Evolutionary conservation across 2,329 filamentous ascomycete genomes (phyloP).

Genomic region (Colletotrichum tropicicola): DNA sequence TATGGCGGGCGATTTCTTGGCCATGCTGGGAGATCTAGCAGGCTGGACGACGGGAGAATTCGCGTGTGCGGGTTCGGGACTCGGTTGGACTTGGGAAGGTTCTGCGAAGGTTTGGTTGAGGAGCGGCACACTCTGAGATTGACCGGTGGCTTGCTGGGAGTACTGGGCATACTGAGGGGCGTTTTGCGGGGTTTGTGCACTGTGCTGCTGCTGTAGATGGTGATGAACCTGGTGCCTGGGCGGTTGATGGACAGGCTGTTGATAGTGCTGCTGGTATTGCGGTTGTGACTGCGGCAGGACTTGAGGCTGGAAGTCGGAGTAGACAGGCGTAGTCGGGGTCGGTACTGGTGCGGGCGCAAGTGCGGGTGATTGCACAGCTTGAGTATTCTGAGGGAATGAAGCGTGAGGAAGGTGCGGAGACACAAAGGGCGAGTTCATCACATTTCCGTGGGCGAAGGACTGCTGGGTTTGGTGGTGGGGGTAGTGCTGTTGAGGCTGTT

Average conservation of each 20-base stretch:
- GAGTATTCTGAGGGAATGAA: slow-evolving; percentile 12
- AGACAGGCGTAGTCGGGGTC: background rate
- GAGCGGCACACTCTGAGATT: slow-evolving; percentile 15
- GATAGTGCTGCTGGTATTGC: slow-evolving; percentile 24
- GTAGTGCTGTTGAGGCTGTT: slow-evolving; percentile 18
- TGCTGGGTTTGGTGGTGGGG: slow-evolving; percentile 18
- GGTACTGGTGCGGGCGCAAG: slow-evolving; percentile 14
- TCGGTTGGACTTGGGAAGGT: slow-evolving; percentile 36
- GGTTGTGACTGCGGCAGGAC: slow-evolving; percentile 23
- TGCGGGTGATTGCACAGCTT: slow-evolving; percentile 15
- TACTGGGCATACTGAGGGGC: slow-evolving; percentile 25
- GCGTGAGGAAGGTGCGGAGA: slow-evolving; percentile 21
- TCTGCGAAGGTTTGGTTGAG: slow-evolving; percentile 19
- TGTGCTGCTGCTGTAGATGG: background rate
- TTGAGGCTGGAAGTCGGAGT: slow-evolving; percentile 8
- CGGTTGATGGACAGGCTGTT: background rate
- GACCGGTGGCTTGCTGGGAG: slow-evolving; percentile 27
- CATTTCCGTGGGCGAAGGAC: slow-evolving; percentile 9
- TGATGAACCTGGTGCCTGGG: background rate
- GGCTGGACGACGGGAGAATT: slow-evolving; percentile 50
- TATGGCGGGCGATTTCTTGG: slow-evolving; percentile 46
- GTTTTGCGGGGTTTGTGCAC: slow-evolving; percentile 8
- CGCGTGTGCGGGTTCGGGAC: slow-evolving; percentile 48
- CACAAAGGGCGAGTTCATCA: slow-evolving; percentile 21
- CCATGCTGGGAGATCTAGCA: slow-evolving; percentile 46